phyloP scores from a whole-genome alignment of 2,329 filamentous ascomycete species.

The Alternaria hordeiaustralica region DNA sequence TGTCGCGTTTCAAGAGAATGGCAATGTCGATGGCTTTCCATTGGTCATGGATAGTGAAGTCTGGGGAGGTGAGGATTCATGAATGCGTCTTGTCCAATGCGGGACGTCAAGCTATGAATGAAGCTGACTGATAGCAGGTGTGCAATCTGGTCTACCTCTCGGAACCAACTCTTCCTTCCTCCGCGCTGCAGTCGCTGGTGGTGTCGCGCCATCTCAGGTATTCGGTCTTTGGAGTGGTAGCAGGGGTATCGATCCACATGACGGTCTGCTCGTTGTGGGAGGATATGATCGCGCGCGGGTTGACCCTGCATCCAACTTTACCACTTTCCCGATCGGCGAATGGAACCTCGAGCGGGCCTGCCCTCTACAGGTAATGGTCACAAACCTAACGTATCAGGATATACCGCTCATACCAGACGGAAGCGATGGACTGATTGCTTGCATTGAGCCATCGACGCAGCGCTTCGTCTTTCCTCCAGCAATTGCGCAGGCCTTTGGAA shows the following conservation, averaged over 20 bases:
- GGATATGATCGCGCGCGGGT: slow-evolving; percentile 16
- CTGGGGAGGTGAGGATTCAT: background rate
- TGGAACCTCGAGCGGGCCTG: slow-evolving; percentile 11
- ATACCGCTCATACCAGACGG: background rate
- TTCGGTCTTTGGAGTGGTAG: slow-evolving; percentile 18
- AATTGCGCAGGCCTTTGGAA: background rate
- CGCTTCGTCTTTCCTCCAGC: slow-evolving; percentile 11
- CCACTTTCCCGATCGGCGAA: slow-evolving; percentile 12
- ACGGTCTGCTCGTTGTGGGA: slow-evolving; percentile 15
- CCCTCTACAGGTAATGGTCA: slow-evolving; percentile 13
- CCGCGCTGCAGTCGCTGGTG: slow-evolving; percentile 11
- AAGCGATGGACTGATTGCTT: slow-evolving; percentile 1
- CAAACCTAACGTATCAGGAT: slow-evolving; percentile 5
- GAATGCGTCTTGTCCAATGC: background rate
- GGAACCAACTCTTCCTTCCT: slow-evolving; percentile 18
- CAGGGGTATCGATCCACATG: slow-evolving; percentile 8
- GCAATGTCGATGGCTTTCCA: slow-evolving; percentile 12
- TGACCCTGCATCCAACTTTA: slow-evolving; percentile 3
- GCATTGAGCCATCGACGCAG: slow-evolving; percentile 9
- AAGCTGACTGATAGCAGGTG: background rate
- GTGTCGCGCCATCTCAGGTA: slow-evolving; percentile 14
- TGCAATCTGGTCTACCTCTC: slow-evolving; percentile 13
- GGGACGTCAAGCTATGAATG: background rate
- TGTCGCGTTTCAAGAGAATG: slow-evolving; percentile 10
- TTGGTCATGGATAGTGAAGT: slow-evolving; percentile 10